phyloP scores from a whole-genome alignment of 2,329 filamentous ascomycete species.

The Verticillium albo-atrum region DNA sequence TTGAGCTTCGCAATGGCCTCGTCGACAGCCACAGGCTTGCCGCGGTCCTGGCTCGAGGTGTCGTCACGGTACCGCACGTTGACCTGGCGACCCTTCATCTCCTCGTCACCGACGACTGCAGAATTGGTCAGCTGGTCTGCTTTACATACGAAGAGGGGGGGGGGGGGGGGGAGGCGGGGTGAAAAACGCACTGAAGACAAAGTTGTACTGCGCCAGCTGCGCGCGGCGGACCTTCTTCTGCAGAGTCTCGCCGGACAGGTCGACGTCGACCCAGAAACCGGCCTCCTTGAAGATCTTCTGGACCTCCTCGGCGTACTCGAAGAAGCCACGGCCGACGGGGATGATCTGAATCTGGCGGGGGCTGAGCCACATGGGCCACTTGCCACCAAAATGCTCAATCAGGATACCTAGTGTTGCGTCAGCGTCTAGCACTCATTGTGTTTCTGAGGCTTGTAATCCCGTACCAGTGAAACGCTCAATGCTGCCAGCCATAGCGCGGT shows the following conservation, averaged over 20 bases:
- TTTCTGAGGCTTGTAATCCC: background rate
- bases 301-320: constrained; percentile 69
- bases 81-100: constrained; percentile 55
- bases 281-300: constrained; percentile 62
- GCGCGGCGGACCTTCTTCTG: constrained; percentile 86
- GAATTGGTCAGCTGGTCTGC: constrained; percentile 6
- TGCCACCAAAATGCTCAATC: constrained; percentile 79
- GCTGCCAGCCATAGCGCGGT: constrained; percentile 75
- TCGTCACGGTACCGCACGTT: constrained; percentile 59
- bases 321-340: constrained; percentile 60
- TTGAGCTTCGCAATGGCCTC: constrained; percentile 53
- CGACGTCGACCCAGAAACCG: constrained; percentile 66
- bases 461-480: constrained; percentile 40
- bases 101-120: constrained; percentile 57
- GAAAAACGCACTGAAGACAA: constrained; percentile 62
- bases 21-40: constrained; percentile 52
- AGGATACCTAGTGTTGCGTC: constrained; percentile 45
- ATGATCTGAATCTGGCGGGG: constrained; percentile 67
- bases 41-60: constrained; percentile 56
- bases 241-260: constrained; percentile 73
- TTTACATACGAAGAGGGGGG: constrained; percentile 1
- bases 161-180: background rate
- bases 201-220: constrained; percentile 79
- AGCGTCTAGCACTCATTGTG: background rate
- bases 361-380: constrained; percentile 87